phyloP scores from a whole-genome alignment of 441 rosid species.

The Eutrema salsugineum region DNA sequence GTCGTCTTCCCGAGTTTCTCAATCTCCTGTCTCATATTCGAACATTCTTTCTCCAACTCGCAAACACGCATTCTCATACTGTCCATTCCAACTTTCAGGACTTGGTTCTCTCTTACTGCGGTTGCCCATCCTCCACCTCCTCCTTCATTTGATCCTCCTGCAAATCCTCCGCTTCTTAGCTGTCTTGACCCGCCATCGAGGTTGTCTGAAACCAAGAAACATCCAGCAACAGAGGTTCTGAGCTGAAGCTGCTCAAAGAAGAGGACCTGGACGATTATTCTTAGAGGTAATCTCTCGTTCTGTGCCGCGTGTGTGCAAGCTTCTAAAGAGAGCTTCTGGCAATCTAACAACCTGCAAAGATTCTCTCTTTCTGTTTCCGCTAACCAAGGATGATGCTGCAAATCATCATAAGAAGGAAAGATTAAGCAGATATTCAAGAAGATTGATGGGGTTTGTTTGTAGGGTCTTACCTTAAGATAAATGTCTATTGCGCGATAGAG shows the following conservation, averaged over 20 bases:
- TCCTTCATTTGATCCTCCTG: constrained; percentile 61
- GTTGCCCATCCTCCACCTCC: constrained; percentile 84
- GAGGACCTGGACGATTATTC: constrained; percentile 88
- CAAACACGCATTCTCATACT: constrained; percentile 87
- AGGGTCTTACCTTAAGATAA: constrained; percentile 78
- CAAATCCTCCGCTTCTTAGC: constrained; percentile 62
- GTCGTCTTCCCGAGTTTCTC: constrained; percentile 71
- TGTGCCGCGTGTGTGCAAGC: constrained; percentile 99
- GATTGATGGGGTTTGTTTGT: neutral
- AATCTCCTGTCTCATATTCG: constrained; percentile 90
- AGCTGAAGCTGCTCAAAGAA: constrained; percentile 99
- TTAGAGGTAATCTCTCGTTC: constrained; percentile 87
- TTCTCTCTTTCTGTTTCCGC: constrained; percentile 87
- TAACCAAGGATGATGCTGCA: constrained; percentile 96
- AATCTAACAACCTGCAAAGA: constrained; percentile 85
- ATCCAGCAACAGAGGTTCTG: constrained; percentile 89
- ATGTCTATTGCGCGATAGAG: constrained; percentile 95
- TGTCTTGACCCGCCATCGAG: constrained; percentile 82
- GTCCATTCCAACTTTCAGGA: constrained; percentile 94
- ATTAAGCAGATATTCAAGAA: neutral
- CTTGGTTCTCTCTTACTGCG: constrained; percentile 93
- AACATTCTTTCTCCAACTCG: constrained; percentile 93
- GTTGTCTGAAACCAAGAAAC: constrained; percentile 91
- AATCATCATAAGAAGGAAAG: constrained; percentile 12
- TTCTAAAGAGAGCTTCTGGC: constrained; percentile 96